These are phyloP conservation scores for Solanum chacoense DNA, from an alignment of 305 asterid species.

Conservation along the genomic window DNA sequence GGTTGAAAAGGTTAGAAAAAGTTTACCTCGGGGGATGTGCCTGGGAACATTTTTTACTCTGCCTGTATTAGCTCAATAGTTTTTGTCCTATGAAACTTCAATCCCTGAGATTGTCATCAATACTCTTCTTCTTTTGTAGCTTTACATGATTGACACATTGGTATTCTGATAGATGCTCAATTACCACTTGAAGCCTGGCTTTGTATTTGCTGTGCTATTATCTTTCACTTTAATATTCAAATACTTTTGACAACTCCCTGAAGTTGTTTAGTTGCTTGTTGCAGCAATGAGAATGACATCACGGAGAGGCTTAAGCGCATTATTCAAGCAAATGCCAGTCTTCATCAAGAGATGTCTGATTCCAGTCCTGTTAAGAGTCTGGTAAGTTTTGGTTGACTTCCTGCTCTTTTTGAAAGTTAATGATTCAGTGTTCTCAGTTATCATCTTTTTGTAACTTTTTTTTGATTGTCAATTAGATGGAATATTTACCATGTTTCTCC, in stretches of 20 bases:
- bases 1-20: not conserved
- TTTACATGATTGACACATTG: not conserved
- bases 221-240: not conserved
- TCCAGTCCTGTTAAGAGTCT: slow-evolving; percentile 40
- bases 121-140: not conserved
- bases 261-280: slow-evolving; percentile 1
- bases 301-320: slow-evolving; percentile 67
- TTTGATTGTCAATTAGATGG: not conserved
- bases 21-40: not conserved
- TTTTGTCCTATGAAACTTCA: not conserved
- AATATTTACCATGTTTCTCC: not conserved
- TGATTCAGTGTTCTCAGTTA: not conserved
- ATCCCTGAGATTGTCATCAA: not conserved
- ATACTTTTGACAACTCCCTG: not conserved
- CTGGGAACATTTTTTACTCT: not conserved
- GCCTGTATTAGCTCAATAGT: not conserved
- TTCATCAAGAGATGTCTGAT: slow-evolving; percentile 49
- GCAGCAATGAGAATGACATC: slow-evolving; percentile 91
- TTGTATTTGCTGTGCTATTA: not conserved
- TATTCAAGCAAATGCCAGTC: slow-evolving; percentile 61
- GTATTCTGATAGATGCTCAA: not conserved
- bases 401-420: not conserved
- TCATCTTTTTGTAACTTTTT: not conserved
- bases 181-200: not conserved
- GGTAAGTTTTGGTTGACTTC: slow-evolving; percentile 2